These are phyloP conservation scores for Fusarium sp. DNA, from an alignment of 2,329 filamentous ascomycete species.

Conservation along the genomic window DNA sequence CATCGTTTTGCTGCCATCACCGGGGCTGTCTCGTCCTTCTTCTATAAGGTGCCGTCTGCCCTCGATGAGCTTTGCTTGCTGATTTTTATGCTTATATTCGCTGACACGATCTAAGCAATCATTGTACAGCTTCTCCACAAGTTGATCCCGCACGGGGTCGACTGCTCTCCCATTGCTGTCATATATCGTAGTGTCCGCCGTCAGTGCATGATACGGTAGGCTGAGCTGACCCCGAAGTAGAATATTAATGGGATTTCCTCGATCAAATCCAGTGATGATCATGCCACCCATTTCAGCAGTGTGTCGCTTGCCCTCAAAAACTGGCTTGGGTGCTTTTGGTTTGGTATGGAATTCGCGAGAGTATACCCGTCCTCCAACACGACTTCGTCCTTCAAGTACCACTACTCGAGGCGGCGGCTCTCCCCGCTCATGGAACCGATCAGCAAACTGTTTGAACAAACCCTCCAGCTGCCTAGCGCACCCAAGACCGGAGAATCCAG, in stretches of 20 bases:
- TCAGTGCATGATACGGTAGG: constrained; percentile 85
- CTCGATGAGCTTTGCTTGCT: constrained; percentile 77
- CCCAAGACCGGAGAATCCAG: constrained; percentile 92
- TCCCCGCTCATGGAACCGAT: constrained; percentile 71
- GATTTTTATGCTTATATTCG: constrained; percentile 84
- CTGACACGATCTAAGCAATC: constrained; percentile 93
- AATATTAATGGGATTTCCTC: constrained; percentile 92
- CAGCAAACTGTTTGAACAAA: constrained; percentile 83
- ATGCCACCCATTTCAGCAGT: constrained; percentile 98
- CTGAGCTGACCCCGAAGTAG: constrained; percentile 91
- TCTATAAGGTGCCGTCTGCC: constrained; percentile 87
- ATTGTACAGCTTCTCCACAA: constrained; percentile 93
- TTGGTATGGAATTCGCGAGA: constrained; percentile 77
- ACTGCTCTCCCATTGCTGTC: constrained; percentile 84
- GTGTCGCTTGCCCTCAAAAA: constrained; percentile 69
- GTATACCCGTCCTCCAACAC: constrained; percentile 93
- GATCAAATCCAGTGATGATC: constrained; percentile 96
- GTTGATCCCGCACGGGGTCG: constrained; percentile 79
- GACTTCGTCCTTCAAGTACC: constrained; percentile 85
- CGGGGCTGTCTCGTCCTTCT: constrained; percentile 80
- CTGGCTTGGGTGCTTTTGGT: constrained; percentile 62
- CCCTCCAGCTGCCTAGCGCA: constrained; percentile 91
- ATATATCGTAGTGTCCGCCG: constrained; percentile 86
- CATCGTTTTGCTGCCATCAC: constrained; percentile 78
- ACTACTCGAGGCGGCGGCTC: constrained; percentile 80